Evolutionary conservation across 768 basidiomycete species (phyloP), one percentile per base, ranked within the genome.

Genomic region (Sistotremastrum suecicum): DNA sequence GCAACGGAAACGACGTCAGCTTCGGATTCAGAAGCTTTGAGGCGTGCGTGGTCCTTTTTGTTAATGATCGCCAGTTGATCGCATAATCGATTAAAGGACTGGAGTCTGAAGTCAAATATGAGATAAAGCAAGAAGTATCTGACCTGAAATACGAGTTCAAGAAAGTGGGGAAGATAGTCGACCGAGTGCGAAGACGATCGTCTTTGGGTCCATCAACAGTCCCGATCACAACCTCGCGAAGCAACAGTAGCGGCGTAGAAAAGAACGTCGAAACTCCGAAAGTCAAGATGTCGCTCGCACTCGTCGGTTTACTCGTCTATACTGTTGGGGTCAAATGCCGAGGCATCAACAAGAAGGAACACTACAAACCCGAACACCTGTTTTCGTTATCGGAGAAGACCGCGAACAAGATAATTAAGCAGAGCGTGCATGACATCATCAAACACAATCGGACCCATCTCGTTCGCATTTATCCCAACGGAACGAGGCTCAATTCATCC

Each of bases 271-370:
- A 57, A 34, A 56, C 53, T 44, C 54, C 54, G 7, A 83, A 79
- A 55, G 62, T 64, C 28, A 78, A 76, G 54, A 90, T 89, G 78
- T 91, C 91, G 0, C 58, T 73, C 29, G 69, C 72, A 2, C 72
- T 98, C 2, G 75, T 77, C 1, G 66, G 74, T 2, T 70, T 97
- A 7, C 72, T 97, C 12, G 83, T 97, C 30, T 97, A 98, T 62
- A 97, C 94, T 4, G 78, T 94, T 44, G 94, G 94, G 4, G 88
- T 97, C 50, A 94, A 94, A 61, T 95, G 86, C 53, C 82, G 80
- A 39, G 91, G 92, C 0, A 72, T 98, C 61, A 85, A 86, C 62
- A 79, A 84, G 60, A 80, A 88, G 50, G 80, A 86, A 51, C 67
- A 70, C 33, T 99, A 99, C 56, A 80, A 80, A 5, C 74, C 84